phyloP scores from a whole-genome alignment of 2,329 filamentous ascomycete species.

The Claviceps humidiphila region DNA sequence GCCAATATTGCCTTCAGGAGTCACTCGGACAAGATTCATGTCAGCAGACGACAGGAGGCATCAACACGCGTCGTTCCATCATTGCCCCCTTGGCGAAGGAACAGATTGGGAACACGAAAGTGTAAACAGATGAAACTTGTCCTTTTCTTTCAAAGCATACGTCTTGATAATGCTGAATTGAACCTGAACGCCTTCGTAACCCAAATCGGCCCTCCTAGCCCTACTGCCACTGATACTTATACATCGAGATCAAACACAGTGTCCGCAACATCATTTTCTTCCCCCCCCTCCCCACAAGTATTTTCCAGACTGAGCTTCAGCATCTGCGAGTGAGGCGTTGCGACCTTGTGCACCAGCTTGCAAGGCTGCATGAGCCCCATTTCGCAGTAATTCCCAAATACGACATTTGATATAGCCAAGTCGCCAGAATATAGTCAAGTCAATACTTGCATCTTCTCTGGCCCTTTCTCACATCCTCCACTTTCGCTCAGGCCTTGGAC shows the following conservation, averaged over 20 bases:
- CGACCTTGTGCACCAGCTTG: no score
- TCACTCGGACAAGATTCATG: no score
- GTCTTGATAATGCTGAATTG: slow-evolving; percentile 12
- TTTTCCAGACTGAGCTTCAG: neutral
- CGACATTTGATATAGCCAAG: no score
- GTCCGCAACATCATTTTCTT: neutral
- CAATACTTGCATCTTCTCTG: neutral
- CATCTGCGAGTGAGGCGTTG: neutral
- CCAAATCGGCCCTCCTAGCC: slow-evolving; percentile 14
- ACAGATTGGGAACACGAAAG: neutral
- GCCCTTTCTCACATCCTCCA: neutral
- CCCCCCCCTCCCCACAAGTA: neutral
- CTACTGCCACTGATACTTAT: slow-evolving; percentile 17
- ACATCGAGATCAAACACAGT: slow-evolving; percentile 18
- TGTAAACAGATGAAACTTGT: neutral
- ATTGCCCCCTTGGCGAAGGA: neutral
- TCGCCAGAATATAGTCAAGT: no score
- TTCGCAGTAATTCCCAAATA: neutral
- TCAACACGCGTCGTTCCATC: neutral
- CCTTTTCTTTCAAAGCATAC: neutral
- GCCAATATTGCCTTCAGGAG: no score
- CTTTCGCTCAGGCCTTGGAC: slow-evolving; percentile 13
- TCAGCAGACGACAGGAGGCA: no score
- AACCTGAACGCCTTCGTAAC: slow-evolving; percentile 27
- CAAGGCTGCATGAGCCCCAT: no score